Evolutionary conservation across 2,329 filamentous ascomycete species (phyloP), one percentile per base, ranked within the genome.

Genomic region (Ascochyta pisi): DNA sequence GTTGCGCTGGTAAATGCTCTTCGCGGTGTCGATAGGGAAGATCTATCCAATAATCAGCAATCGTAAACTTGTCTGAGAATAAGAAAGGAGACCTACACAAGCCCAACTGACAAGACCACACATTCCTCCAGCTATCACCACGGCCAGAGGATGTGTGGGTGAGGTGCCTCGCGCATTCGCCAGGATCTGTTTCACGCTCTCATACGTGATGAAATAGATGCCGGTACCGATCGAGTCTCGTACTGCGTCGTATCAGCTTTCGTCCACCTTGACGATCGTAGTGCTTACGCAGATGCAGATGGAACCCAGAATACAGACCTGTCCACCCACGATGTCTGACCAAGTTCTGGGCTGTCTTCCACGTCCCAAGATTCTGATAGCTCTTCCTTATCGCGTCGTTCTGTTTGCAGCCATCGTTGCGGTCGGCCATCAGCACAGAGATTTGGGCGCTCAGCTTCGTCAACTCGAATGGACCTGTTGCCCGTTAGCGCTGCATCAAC

Each of bases 381-480:
- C 87, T 91, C 51, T 74, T 72, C 45, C 74, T 69, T 35, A 77
- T 65, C 9, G 69, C 67, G 37, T 76, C 74, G 43, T 75, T 73
- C 39, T 69, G 66, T 63, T 68, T 64, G 24, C 65, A 63, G 61
- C 73, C 70, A 47, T 82, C 82, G 62, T 83, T 86, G 65, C 81
- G 84, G 62, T 83, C 81, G 16, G 89, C 88, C 79, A 93, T 85
- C 56, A 94, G 79, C 10, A 92, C 89, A 1, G 91, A 92, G 19
- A 95, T 89, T 74, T 96, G 91, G 15, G 91, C 90, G 73, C 89
- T 93, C 56, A 95, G 82, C 76, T 96, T 96, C n/a, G 90, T 93
- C 74, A 96, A 83, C 75, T 96, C 91, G 71, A 96, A 96, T 1
- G 91, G 91, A 70, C 86, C 87, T 89, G 53, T 7, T 19, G 6